A percentile compares a stretch with the other conserved stretches of the same genome.
Evolutionary conservation across 2,329 filamentous ascomycete genomes (phyloP).

Genomic region (Endothia cerciana): DNA sequence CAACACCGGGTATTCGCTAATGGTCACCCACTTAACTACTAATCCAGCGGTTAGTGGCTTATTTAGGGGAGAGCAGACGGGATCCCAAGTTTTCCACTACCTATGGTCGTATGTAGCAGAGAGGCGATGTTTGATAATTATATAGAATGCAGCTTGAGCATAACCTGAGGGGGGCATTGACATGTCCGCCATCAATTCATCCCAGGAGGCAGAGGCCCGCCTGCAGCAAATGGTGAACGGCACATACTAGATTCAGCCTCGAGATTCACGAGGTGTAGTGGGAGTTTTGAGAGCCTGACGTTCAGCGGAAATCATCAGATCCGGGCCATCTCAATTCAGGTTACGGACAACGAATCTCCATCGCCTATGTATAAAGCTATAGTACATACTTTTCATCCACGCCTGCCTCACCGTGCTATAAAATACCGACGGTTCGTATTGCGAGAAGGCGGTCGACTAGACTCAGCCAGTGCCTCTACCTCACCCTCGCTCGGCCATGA

Average conservation of each 20-base stretch:
- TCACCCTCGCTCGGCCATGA: conserved; percentile 26
- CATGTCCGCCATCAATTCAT: no score
- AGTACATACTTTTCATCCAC: background rate
- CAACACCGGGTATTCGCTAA: conserved; percentile 9
- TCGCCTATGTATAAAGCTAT: background rate
- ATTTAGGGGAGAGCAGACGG: conserved; percentile 8
- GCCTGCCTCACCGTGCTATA: conserved; percentile 11
- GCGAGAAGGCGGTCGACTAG: conserved; percentile 31
- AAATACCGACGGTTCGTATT: conserved; percentile 33
- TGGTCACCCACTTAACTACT: conserved; percentile 10
- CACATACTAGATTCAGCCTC: no score
- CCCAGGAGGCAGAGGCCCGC: no score
- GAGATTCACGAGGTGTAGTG: no score
- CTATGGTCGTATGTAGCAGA: background rate
- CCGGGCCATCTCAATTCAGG: no score
- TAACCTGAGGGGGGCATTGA: no score
- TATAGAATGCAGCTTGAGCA: no score
- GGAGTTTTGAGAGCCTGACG: no score
- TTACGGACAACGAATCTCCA: background rate
- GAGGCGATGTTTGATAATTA: rapidly evolving
- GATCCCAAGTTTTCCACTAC: conserved; percentile 9
- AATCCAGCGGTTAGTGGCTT: conserved; percentile 8
- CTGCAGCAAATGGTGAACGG: no score
- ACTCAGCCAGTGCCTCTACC: conserved; percentile 38
- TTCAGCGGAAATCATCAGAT: no score